Percentiles rank a stretch among this genome's conserved stretches.
Conservation (phyloP, 208 protist species). For the Blechomonas ayalai region DNA sequence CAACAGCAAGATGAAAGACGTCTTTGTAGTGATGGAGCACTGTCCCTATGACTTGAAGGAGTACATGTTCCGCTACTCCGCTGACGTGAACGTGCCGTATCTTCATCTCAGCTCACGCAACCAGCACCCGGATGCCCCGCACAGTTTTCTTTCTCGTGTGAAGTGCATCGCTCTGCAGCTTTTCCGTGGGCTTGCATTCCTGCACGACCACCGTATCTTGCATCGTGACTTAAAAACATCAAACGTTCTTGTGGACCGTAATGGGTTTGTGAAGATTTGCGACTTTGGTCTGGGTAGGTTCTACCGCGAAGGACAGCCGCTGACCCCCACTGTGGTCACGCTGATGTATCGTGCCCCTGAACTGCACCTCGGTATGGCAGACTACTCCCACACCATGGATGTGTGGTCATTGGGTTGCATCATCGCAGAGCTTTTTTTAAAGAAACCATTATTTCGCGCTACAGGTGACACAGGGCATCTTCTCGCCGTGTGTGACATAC, state of each 20-base stretch:
- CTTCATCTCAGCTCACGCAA: constrained; percentile 61
- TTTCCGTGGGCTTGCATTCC: constrained; percentile 54
- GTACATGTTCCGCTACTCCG: constrained; percentile 50
- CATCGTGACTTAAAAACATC: constrained; percentile 88
- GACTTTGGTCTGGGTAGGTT: constrained; percentile 86
- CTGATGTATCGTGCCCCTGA: constrained; percentile 95
- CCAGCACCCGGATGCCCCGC: constrained; percentile 34
- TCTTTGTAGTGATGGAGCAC: constrained; percentile 84
- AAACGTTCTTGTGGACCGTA: constrained; percentile 70
- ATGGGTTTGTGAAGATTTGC: constrained; percentile 74
- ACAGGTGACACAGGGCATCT: constrained; percentile 85
- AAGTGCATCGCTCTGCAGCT: constrained; percentile 79
- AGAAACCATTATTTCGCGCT: constrained; percentile 94
- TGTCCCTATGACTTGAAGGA: constrained; percentile 64
- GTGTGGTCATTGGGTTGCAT: constrained; percentile 96
- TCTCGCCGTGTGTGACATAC: constrained; percentile 74
- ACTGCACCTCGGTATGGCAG: constrained; percentile 77
- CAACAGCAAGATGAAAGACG: constrained; percentile 29
- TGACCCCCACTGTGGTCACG: constrained; percentile 90
- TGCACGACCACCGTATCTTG: constrained; percentile 77
- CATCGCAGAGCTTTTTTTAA: constrained; percentile 97
- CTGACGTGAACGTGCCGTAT: constrained; percentile 14
- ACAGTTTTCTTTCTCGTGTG: constrained; percentile 54
- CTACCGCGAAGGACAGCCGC: constrained; percentile 72
- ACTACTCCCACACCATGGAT: constrained; percentile 92